Evolutionary conservation across 495 filamentous ascomycete species (phyloP), one percentile per base, ranked within the genome.

Genomic region (Clavariopsis aquatica): DNA sequence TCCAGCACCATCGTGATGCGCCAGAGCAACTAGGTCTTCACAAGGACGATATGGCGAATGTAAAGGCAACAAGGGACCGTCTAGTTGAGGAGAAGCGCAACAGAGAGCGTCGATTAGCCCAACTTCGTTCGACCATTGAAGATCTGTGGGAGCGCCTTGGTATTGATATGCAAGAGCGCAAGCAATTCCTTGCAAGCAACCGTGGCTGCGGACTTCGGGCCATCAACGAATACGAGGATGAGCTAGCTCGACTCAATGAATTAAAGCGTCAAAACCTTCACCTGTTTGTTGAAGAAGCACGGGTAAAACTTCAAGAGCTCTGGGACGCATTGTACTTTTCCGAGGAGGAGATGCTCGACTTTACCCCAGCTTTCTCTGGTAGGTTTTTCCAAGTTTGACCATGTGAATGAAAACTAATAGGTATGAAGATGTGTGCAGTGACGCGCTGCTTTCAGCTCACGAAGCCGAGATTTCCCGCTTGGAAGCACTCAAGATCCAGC

Each of bases 321-420:
- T 99, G 94, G 94, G 93, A 98, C 72, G 80, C 83, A 8, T 78
- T 99, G 4, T 98, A 92, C 76, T 91, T 92, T 73, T 96, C 92
- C 0, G 94, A 99, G 74, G 93, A 97, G 70, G 94, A 99, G 74
- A 97, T 96, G 90, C 82, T 96, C 57, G 92, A 97, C 62, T 99
- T 98, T 65, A 91, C 92, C 3, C 93, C 95, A 2, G 93, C 92
- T 0, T 96, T 96, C 73, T 95, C 91, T 0, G 85, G 87, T 79
- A 81, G 82, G 55, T 82, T 74, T 63, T 20, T 20, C 23, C 7
- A 51, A 22, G 19, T 38, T 10, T 15, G 20, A 13, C 7, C 10
- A 24, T 23, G n/a, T 13, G 45, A 51, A 43, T 52, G 20, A 19
- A 53, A 55, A 41, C 71, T 72, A 55, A 71, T 59, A 31, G 52